Percentiles rank a stretch among this genome's conserved stretches.
These are phyloP conservation scores for Pythium volutum DNA, from an alignment of 352 stramenopile genomes.

Conservation along the genomic window DNA sequence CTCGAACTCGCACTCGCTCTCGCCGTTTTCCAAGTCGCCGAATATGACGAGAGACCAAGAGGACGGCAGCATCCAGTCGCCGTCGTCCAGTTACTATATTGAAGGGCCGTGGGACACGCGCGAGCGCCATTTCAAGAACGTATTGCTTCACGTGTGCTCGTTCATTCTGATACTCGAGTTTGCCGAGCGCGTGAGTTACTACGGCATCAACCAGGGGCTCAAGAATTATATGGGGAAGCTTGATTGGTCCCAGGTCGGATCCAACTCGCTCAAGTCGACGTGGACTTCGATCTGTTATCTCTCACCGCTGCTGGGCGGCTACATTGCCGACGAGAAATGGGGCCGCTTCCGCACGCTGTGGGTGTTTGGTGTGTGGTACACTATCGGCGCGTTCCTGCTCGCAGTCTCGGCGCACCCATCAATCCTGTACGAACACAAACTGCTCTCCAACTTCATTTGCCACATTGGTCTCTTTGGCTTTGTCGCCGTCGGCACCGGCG, in stretches of 20 bases:
- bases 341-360: slow-evolving; percentile 80
- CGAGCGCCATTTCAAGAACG: slow-evolving; percentile 75
- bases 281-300: slow-evolving; percentile 88
- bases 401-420: slow-evolving; percentile 61
- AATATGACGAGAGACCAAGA: slow-evolving; percentile 25
- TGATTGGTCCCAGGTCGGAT: slow-evolving; percentile 71
- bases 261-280: slow-evolving; percentile 87
- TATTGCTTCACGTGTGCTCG: slow-evolving; percentile 79
- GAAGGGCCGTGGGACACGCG: slow-evolving; percentile 77
- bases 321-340: slow-evolving; percentile 86
- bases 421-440: slow-evolving; percentile 43
- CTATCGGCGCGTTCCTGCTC: slow-evolving; percentile 61
- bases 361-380: slow-evolving; percentile 83
- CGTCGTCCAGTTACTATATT: slow-evolving; percentile 62
- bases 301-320: slow-evolving; percentile 76
- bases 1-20: slow-evolving; percentile 44
- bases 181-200: slow-evolving; percentile 76
- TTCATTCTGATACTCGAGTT: slow-evolving; percentile 89
- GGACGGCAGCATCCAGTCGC: slow-evolving; percentile 33
- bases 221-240: slow-evolving; percentile 87
- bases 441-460: slow-evolving; percentile 59
- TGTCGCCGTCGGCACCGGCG: slow-evolving; percentile 75
- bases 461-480: slow-evolving; percentile 72
- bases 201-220: slow-evolving; percentile 84
- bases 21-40: slow-evolving; percentile 48